Conservation (phyloP, 768 basidiomycete species). For the Suillus alpinus region DNA sequence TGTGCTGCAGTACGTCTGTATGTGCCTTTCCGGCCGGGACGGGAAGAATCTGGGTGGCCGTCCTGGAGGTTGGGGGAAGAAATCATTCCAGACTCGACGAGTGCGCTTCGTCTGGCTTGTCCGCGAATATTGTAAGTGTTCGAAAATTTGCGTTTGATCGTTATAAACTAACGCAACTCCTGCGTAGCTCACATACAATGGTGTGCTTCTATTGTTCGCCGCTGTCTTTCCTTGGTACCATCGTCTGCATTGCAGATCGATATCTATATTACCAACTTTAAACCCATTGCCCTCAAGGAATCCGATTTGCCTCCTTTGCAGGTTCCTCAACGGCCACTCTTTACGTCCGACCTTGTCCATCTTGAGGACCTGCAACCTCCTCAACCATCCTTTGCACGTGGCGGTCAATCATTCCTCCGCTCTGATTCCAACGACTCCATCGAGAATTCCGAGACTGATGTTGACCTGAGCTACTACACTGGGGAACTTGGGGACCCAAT, state of each 20-base stretch:
- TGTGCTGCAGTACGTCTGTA: conserved; percentile 61
- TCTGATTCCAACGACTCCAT: conserved; percentile 24
- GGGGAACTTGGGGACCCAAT: conserved; percentile 32
- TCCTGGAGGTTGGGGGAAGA: conserved; percentile 41
- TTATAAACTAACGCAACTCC: background rate
- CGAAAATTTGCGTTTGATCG: background rate
- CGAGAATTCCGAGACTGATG: conserved; percentile 32
- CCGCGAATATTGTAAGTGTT: conserved; percentile 64
- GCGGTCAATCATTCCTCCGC: conserved; percentile 7
- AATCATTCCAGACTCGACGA: conserved; percentile 43
- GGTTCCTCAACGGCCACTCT: conserved; percentile 16
- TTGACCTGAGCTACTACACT: conserved; percentile 43
- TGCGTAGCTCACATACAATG: conserved; percentile 68
- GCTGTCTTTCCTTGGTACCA: conserved; percentile 56
- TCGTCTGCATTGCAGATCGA: conserved; percentile 54
- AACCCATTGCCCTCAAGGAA: conserved; percentile 22
- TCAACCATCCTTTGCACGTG: conserved; percentile 25
- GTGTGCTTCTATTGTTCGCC: conserved; percentile 66
- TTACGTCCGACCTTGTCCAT: conserved; percentile 4
- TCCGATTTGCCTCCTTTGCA: conserved; percentile 7
- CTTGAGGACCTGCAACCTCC: conserved; percentile 36
- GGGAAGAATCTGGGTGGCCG: conserved; percentile 47
- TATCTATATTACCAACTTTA: conserved; percentile 70
- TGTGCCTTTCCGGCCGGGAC: conserved; percentile 55
- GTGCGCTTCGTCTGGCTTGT: conserved; percentile 78